Conservation (phyloP, 2,329 filamentous ascomycete species). For the Neurospora crassa region DNA sequence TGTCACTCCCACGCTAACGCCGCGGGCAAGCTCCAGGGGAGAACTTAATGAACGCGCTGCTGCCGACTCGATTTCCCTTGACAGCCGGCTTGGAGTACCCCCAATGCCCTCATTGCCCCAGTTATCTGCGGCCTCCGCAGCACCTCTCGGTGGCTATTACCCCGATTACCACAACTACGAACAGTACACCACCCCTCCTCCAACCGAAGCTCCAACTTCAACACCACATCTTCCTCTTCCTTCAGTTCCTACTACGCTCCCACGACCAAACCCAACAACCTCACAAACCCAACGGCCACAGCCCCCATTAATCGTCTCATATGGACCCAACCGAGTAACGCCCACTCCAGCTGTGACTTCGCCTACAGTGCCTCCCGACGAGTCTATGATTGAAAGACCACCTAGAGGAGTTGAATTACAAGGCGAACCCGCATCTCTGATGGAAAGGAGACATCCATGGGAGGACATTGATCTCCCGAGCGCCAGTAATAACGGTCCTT, state of each 20-base stretch:
- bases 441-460: neutral
- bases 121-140: constrained; percentile 4
- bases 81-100: constrained; percentile 10
- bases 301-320: constrained; percentile 16
- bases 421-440: constrained; percentile 2
- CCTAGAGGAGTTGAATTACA: neutral
- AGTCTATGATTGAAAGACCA: constrained; percentile 13
- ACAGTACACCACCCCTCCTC: constrained; percentile 10
- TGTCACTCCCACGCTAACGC: constrained; percentile 17
- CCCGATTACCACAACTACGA: constrained; percentile 12
- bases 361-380: constrained; percentile 17
- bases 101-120: constrained; percentile 10
- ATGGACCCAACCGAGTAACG: constrained; percentile 20
- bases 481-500: constrained; percentile 10
- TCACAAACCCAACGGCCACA: constrained; percentile 11
- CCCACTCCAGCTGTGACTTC: constrained; percentile 16
- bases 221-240: neutral
- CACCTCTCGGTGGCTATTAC: neutral
- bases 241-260: neutral
- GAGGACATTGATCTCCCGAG: constrained; percentile 5
- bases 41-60: constrained; percentile 8
- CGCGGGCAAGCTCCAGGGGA: constrained; percentile 9
- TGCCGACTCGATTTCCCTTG: constrained; percentile 8
- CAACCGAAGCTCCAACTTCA: neutral
- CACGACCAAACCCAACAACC: constrained; percentile 4